These are phyloP conservation scores for Cucurbita moschata DNA, from an alignment of 306 rosid species.

Conservation along the genomic window DNA sequence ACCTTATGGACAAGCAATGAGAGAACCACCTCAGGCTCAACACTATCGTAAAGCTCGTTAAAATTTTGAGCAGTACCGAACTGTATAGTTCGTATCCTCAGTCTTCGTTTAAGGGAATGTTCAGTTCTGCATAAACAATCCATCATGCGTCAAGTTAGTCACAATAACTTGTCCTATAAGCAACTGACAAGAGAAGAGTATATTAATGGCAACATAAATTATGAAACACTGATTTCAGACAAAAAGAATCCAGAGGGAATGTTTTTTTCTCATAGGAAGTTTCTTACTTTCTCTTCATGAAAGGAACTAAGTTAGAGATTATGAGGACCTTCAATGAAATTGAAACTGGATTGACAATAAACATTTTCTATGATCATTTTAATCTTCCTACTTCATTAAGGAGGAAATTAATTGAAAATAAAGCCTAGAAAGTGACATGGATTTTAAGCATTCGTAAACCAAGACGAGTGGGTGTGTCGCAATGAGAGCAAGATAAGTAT, in stretches of 20 bases:
- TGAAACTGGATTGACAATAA: background rate
- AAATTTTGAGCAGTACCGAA: constrained; percentile 64
- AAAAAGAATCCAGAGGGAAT: background rate
- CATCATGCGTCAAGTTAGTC: constrained; percentile 14
- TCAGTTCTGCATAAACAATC: constrained; percentile 38
- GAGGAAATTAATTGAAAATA: background rate
- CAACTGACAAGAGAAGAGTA: background rate
- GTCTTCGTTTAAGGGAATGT: constrained; percentile 62
- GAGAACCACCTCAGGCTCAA: constrained; percentile 77
- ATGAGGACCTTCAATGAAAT: background rate
- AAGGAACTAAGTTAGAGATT: background rate
- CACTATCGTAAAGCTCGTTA: constrained; percentile 68
- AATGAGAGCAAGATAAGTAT: background rate
- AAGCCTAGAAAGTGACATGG: background rate
- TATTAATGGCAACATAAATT: background rate
- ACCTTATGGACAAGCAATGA: constrained; percentile 93
- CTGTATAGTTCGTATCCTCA: constrained; percentile 79
- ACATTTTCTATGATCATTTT: background rate
- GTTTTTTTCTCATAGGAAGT: background rate
- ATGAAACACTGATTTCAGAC: background rate
- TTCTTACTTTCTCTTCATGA: background rate
- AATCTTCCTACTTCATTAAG: background rate
- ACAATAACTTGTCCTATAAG: background rate
- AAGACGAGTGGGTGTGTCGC: background rate
- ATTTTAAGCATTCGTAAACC: background rate